Evolutionary conservation across 805 yeast species (phyloP).

Genomic region (Sporopachydermia lactativora): DNA sequence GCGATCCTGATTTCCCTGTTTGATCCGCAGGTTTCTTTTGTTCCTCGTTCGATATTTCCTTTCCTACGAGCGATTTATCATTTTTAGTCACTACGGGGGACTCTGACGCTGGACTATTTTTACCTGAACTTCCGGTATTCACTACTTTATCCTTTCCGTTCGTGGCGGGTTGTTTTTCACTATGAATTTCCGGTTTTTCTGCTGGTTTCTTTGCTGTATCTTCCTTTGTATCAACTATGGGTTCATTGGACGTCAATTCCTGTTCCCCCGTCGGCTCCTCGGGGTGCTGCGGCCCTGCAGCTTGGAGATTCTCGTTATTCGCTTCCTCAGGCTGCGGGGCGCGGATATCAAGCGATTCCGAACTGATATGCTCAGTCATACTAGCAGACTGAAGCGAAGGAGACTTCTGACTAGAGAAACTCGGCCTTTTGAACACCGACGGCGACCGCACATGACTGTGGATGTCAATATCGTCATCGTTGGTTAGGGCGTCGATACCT

Average conservation of each 20-base stretch:
- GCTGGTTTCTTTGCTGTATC: background rate
- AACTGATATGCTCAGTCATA: background rate
- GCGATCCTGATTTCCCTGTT: background rate
- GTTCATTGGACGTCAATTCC: too few species aligned
- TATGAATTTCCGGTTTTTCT: background rate
- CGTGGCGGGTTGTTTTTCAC: background rate
- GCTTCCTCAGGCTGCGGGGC: background rate
- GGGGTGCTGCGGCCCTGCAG: too few species aligned
- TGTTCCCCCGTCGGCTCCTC: background rate
- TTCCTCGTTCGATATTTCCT: too few species aligned
- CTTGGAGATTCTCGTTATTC: background rate
- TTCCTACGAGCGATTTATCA: too few species aligned
- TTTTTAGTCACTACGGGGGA: background rate
- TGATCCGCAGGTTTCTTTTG: background rate
- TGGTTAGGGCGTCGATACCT: background rate
- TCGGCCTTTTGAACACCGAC: background rate
- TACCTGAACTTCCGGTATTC: too few species aligned
- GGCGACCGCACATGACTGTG: background rate
- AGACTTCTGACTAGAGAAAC: background rate
- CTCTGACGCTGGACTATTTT: background rate
- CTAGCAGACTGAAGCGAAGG: background rate
- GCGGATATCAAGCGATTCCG: background rate
- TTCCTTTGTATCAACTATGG: too few species aligned
- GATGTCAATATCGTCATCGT: constrained; percentile 2
- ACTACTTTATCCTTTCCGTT: too few species aligned